These are phyloP conservation scores for Jatropha multifida DNA, from an alignment of 441 rosid species.

Conservation along the genomic window DNA sequence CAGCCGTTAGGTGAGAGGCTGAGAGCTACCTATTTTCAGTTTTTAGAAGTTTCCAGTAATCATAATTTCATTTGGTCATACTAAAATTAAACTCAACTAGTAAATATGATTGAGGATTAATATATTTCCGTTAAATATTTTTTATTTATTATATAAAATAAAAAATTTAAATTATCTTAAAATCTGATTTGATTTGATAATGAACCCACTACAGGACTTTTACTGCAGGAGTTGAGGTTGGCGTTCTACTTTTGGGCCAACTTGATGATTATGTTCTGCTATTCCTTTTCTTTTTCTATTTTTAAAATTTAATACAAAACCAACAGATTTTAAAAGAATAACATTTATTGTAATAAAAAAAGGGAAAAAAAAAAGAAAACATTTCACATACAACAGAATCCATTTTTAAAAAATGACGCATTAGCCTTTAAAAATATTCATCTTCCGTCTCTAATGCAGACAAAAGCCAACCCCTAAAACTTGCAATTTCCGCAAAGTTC, in stretches of 20 bases:
- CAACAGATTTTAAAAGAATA: too few species aligned
- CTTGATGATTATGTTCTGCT: background rate
- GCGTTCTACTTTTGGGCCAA: background rate
- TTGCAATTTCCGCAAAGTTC: constrained; percentile 29
- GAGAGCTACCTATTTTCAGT: background rate
- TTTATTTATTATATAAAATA: too few species aligned
- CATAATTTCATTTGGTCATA: background rate
- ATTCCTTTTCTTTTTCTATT: background rate
- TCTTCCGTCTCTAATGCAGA: constrained; percentile 8
- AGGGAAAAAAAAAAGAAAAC: too few species aligned
- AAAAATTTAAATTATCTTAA: too few species aligned
- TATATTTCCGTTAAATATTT: too few species aligned
- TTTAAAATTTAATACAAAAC: background rate
- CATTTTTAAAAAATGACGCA: background rate
- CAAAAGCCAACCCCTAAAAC: constrained; percentile 26
- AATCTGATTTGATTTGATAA: too few species aligned
- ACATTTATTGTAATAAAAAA: too few species aligned
- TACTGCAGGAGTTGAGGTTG: background rate
- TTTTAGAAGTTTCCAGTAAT: background rate
- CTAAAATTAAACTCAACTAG: too few species aligned
- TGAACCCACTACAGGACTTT: too few species aligned
- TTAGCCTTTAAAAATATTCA: background rate
- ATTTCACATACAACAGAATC: too few species aligned
- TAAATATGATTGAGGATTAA: background rate
- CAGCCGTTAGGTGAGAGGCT: background rate